Evolutionary conservation across 148 eudicot genomes (phyloP).

Genomic region (Camellia japonica): DNA sequence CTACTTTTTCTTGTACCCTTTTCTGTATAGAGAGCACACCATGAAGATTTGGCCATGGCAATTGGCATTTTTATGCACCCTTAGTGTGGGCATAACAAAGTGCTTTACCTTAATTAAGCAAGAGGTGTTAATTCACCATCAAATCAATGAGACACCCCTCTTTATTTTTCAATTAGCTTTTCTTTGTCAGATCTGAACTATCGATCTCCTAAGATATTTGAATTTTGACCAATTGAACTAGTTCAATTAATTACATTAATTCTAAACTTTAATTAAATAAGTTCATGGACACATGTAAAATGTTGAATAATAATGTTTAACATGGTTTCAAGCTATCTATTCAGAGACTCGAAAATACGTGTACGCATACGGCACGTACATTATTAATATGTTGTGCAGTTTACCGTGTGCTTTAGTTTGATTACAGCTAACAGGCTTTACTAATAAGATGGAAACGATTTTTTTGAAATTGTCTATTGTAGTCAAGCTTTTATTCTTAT

Average conservation of each 20-base stretch:
- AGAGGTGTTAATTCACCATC: background rate
- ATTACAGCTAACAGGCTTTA: too few species aligned
- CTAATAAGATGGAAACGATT: too few species aligned
- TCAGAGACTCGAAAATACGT: background rate
- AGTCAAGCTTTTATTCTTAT: too few species aligned
- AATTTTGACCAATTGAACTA: too few species aligned
- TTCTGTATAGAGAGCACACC: background rate
- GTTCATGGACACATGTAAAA: background rate
- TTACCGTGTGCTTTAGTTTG: too few species aligned
- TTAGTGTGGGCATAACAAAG: background rate
- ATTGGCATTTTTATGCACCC: constrained; percentile 7
- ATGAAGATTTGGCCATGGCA: background rate
- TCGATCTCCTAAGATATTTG: too few species aligned
- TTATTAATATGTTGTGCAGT: too few species aligned
- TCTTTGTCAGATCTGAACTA: background rate
- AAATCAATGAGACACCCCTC: constrained; percentile 7
- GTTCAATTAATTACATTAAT: too few species aligned
- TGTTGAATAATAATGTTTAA: background rate
- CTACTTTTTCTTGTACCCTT: constrained; percentile 14
- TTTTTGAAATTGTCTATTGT: too few species aligned
- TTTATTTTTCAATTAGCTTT: background rate
- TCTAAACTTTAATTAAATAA: background rate
- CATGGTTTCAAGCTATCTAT: background rate
- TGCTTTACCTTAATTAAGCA: background rate
- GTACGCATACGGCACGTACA: background rate